phyloP scores from a whole-genome alignment of 2,329 filamentous ascomycete species.

The Calonectria fujianensis region DNA sequence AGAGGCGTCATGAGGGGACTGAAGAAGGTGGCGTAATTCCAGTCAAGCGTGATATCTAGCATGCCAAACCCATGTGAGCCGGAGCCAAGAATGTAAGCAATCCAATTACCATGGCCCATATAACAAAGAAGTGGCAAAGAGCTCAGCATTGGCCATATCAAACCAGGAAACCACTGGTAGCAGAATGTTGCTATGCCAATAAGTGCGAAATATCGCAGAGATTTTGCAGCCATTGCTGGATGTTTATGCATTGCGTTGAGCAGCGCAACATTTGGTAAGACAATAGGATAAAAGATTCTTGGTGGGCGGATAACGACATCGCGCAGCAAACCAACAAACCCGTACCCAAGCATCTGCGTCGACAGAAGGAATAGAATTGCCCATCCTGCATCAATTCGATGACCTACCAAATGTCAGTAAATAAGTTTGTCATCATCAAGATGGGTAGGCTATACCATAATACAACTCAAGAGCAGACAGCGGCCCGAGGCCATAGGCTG shows the following conservation, averaged over 20 bases:
- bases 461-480: background rate
- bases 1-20: constrained; percentile 1
- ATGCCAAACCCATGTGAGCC: background rate
- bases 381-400: constrained; percentile 3
- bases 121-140: constrained; percentile 12
- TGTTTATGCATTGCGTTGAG: constrained; percentile 18
- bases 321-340: constrained; percentile 7
- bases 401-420: background rate
- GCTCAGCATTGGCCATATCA: constrained; percentile 10
- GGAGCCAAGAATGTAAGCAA: constrained; percentile 2
- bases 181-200: background rate
- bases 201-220: constrained; percentile 7
- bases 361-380: background rate
- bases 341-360: constrained; percentile 14
- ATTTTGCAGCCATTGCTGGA: constrained; percentile 12
- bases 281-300: constrained; percentile 5
- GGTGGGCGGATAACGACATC: background rate
- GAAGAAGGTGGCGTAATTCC: constrained; percentile 21
- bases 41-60: constrained; percentile 11
- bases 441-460: background rate
- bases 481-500: background rate
- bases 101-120: constrained; percentile 19
- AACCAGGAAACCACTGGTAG: constrained; percentile 12
- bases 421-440: accelerated
- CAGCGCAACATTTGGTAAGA: background rate